Evolutionary conservation across 768 basidiomycete species (phyloP).

Genomic region (Rhizopogon sp.): DNA sequence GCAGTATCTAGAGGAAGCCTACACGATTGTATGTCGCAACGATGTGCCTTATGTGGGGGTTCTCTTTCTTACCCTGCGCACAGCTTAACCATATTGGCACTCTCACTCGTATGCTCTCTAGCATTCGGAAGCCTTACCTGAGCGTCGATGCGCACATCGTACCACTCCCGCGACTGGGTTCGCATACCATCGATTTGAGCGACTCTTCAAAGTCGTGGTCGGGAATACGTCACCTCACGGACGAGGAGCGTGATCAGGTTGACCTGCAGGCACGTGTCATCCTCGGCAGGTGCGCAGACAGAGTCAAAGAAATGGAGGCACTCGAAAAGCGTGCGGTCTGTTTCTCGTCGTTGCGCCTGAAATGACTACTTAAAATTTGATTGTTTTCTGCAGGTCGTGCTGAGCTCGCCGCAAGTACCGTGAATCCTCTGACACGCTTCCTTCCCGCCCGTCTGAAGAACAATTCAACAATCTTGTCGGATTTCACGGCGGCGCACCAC

Average conservation of each 20-base stretch:
- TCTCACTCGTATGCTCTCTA: slow-evolving; percentile 64
- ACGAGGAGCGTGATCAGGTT: slow-evolving; percentile 93
- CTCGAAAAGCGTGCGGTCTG: slow-evolving; percentile 77
- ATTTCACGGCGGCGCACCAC: slow-evolving; percentile 84
- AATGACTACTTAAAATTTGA: slow-evolving; percentile 12
- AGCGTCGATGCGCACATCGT: slow-evolving; percentile 60
- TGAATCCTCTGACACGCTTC: slow-evolving; percentile 61
- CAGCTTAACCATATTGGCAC: slow-evolving; percentile 73
- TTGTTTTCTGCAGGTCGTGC: slow-evolving; percentile 46
- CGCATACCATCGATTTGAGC: slow-evolving; percentile 52
- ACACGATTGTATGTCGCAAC: slow-evolving; percentile 49
- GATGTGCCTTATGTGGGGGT: not conserved
- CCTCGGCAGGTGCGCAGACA: slow-evolving; percentile 77
- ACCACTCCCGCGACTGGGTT: slow-evolving; percentile 45
- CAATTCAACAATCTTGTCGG: slow-evolving; percentile 45
- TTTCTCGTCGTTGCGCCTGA: slow-evolving; percentile 9
- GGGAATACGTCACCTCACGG: slow-evolving; percentile 66
- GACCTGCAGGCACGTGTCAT: slow-evolving; percentile 89
- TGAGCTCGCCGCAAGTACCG: slow-evolving; percentile 59
- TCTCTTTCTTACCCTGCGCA: slow-evolving; percentile 1
- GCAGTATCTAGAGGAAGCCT: slow-evolving; percentile 71
- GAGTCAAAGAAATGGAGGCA: slow-evolving; percentile 83
- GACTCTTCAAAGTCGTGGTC: slow-evolving; percentile 51
- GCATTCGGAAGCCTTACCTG: slow-evolving; percentile 84
- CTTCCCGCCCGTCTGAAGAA: slow-evolving; percentile 68